phyloP scores from a whole-genome alignment of 31 red algal genomes.

The Bonnemaisonia californica region DNA sequence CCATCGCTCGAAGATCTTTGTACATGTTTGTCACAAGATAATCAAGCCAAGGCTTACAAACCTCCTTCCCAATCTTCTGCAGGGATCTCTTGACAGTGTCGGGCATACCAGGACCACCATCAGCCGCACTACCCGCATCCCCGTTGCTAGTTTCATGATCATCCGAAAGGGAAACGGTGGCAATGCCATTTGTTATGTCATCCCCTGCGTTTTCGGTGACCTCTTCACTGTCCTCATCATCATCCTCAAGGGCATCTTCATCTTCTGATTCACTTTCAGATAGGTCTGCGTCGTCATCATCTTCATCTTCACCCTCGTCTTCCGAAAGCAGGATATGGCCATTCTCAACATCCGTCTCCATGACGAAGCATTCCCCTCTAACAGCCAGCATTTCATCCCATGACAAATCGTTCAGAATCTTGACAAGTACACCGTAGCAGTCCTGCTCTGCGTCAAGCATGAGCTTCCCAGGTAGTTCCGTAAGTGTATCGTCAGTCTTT shows the following conservation, averaged over 20 bases:
- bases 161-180: not conserved
- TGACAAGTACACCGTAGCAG: conserved; percentile 85
- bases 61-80: conserved; percentile 61
- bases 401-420: conserved; percentile 75
- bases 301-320: not conserved
- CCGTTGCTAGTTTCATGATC: conserved; percentile 7
- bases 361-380: conserved; percentile 82
- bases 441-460: conserved; percentile 73
- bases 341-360: conserved; percentile 87
- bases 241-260: not conserved
- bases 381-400: conserved; percentile 90
- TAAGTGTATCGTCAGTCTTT: conserved; percentile 68
- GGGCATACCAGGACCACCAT: not conserved
- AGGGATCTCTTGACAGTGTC: conserved; percentile 8
- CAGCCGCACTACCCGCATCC: not conserved
- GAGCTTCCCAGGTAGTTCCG: conserved; percentile 81
- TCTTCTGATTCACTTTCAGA: not conserved
- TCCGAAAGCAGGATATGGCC: conserved; percentile 31
- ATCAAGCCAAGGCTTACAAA: conserved; percentile 93
- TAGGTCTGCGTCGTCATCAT: not conserved
- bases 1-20: conserved; percentile 84
- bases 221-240: conserved; percentile 11
- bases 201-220: conserved; percentile 2
- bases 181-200: not conserved
- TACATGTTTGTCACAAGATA: conserved; percentile 88